Percentiles rank a stretch among this genome's conserved stretches.
Conservation (phyloP, 2,329 filamentous ascomycete species). For the Teratosphaeria gauchensis region DNA sequence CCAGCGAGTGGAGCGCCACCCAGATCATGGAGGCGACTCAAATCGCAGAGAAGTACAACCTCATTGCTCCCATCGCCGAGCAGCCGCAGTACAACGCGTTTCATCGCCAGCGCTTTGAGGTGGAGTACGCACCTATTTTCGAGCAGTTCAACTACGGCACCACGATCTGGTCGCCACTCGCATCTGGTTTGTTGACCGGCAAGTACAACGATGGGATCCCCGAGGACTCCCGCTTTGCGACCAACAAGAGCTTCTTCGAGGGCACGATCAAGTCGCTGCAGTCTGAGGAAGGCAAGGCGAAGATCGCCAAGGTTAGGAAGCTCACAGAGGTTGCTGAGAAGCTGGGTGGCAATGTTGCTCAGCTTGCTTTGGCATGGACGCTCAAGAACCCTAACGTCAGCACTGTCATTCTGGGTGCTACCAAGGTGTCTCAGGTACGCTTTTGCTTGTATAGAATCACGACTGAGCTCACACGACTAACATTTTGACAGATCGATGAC, state of each 20-base stretch:
- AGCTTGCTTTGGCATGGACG: constrained; percentile 50
- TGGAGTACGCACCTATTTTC: constrained; percentile 50
- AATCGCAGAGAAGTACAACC: constrained; percentile 47
- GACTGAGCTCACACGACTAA: constrained; percentile 10
- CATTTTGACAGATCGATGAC: constrained; percentile 34
- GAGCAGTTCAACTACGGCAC: constrained; percentile 49
- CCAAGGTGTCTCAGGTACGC: constrained; percentile 28
- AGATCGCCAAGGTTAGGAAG: constrained; percentile 50
- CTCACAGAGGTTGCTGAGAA: constrained; percentile 41
- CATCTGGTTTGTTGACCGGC: constrained; percentile 49
- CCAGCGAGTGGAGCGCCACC: constrained; percentile 49
- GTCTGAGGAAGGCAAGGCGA: constrained; percentile 40
- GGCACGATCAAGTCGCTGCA: constrained; percentile 44
- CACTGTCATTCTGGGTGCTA: constrained; percentile 47
- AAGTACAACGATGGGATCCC: constrained; percentile 58
- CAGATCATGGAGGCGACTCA: constrained; percentile 51
- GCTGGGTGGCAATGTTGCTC: constrained; percentile 38
- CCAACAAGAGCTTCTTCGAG: constrained; percentile 49
- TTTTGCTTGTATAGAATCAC: background rate
- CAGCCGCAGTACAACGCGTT: constrained; percentile 54
- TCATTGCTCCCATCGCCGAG: constrained; percentile 47
- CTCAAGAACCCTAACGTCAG: constrained; percentile 50
- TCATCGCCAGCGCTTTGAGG: constrained; percentile 52
- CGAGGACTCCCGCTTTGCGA: constrained; percentile 50
- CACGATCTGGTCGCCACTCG: constrained; percentile 47